A percentile compares a stretch with the other conserved stretches of the same genome.
These are phyloP conservation scores for Botryotinia calthae DNA, from an alignment of 2,329 filamentous ascomycete genomes.

Conservation along the genomic window DNA sequence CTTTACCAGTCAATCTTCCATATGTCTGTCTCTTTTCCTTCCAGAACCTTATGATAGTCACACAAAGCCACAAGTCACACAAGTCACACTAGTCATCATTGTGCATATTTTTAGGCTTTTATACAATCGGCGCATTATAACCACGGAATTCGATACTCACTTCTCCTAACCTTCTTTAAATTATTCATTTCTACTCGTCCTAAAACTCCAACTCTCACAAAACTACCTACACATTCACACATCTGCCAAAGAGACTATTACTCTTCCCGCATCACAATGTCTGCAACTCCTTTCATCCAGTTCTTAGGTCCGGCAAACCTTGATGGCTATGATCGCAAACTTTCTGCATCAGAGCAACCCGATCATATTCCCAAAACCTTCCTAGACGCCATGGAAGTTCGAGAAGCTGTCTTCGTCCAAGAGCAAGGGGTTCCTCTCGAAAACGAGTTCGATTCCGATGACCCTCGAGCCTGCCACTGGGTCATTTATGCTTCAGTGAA, in stretches of 20 bases:
- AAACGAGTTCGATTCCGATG: conserved; percentile 78
- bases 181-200: not conserved
- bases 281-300: conserved; percentile 35
- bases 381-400: conserved; percentile 61
- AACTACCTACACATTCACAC: not conserved
- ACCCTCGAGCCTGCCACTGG: conserved; percentile 79
- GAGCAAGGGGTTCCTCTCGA: conserved; percentile 60
- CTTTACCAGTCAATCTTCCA: not conserved
- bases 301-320: conserved; percentile 47
- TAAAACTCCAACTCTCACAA: not conserved
- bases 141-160: not conserved
- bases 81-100: not conserved
- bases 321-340: conserved; percentile 46
- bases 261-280: conserved; percentile 2
- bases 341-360: conserved; percentile 46
- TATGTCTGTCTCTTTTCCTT: not conserved
- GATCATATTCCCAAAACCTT: conserved; percentile 53
- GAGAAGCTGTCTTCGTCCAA: conserved; percentile 57
- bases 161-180: not conserved
- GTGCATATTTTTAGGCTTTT: not conserved
- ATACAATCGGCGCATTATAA: not conserved
- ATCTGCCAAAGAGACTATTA: not conserved
- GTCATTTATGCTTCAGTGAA: conserved; percentile 68
- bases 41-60: not conserved
- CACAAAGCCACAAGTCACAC: not conserved